Evolutionary conservation across 306 rosid species (phyloP).

Genomic region (Inga leiocalycina): DNA sequence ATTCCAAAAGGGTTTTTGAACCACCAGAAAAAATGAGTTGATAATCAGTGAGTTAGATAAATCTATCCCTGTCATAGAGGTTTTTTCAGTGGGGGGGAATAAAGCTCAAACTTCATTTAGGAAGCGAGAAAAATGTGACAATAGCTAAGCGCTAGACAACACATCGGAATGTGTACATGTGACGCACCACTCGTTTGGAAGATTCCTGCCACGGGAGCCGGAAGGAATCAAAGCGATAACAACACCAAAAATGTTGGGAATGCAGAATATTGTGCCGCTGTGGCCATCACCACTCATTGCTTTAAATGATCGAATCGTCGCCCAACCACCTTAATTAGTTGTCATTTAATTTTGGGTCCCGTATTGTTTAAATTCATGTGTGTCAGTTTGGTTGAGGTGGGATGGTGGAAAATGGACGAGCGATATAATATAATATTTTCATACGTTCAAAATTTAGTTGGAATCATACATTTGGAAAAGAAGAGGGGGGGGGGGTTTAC

Average conservation of each 20-base stretch:
- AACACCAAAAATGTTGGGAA: not conserved
- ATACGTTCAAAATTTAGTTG: not conserved
- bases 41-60: not conserved
- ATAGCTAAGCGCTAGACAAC: not conserved
- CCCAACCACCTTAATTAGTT: not conserved
- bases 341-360: not conserved
- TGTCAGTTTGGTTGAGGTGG: not conserved
- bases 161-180: not conserved
- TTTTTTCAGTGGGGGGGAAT: not conserved
- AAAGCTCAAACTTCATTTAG: not conserved
- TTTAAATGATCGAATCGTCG: not conserved
- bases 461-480: not conserved
- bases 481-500: too few species aligned
- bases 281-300: not conserved
- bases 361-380: not conserved
- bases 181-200: not conserved
- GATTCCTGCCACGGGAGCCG: not conserved
- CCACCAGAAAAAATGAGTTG: not conserved
- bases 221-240: not conserved
- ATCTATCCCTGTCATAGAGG: not conserved
- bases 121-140: too few species aligned
- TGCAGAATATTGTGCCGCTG: not conserved
- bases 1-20: not conserved
- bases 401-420: not conserved
- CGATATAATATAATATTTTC: not conserved